Conservation (phyloP, 805 yeast species). For the Debaryomyces prosopidis region DNA sequence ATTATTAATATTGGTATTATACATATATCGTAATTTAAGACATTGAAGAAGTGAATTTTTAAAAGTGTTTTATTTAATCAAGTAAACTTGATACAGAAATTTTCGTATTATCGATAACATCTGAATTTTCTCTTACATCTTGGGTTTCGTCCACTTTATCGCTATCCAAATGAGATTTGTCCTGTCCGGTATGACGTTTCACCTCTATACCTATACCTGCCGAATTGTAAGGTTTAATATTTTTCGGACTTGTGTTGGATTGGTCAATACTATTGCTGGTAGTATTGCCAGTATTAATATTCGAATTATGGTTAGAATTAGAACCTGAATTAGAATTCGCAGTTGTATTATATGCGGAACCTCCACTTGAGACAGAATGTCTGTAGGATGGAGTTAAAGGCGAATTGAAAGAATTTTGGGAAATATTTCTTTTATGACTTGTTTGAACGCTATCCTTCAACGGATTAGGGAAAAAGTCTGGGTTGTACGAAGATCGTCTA, state of each 20-base stretch:
- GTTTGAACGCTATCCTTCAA: slow-evolving; percentile 16
- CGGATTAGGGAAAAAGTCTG: slow-evolving; percentile 45
- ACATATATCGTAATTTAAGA: neutral
- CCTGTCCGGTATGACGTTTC: slow-evolving; percentile 7
- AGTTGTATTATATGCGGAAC: slow-evolving; percentile 1
- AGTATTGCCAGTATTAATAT: slow-evolving; percentile 1
- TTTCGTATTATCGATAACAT: slow-evolving; percentile 18
- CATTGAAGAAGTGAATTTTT: neutral
- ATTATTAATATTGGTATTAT: too few relatives aligned
- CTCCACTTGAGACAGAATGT: slow-evolving; percentile 20
- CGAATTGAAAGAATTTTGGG: slow-evolving; percentile 32
- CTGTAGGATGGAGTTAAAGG: slow-evolving; percentile 26
- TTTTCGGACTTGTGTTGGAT: too few relatives aligned
- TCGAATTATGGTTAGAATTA: neutral
- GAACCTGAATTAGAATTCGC: neutral
- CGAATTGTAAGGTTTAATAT: neutral
- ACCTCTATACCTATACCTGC: neutral
- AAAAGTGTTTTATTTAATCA: slow-evolving; percentile 17
- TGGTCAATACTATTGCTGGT: neutral
- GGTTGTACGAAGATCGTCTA: slow-evolving; percentile 45
- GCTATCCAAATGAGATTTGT: slow-evolving; percentile 6
- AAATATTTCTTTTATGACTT: slow-evolving; percentile 26
- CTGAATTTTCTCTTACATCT: neutral
- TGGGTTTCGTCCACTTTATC: neutral
- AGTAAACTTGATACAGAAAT: slow-evolving; percentile 36